A percentile compares a stretch with the other conserved stretches of the same genome.
These are phyloP conservation scores for Pichia sp. DNA, from an alignment of 1,139 yeast genomes.

Conservation along the genomic window DNA sequence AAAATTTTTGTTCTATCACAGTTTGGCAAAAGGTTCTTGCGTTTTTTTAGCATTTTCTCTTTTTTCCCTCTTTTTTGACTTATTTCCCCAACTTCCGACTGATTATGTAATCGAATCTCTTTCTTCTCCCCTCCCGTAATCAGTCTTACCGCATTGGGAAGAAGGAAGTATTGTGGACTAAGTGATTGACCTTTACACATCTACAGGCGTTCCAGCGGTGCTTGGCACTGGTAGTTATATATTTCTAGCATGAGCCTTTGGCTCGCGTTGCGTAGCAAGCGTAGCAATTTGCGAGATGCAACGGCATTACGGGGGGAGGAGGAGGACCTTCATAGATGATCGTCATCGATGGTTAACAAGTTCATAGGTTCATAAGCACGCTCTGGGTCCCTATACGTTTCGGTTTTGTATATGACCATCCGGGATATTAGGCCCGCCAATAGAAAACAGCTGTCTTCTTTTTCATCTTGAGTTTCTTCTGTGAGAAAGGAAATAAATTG, in stretches of 20 bases:
- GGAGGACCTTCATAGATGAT: slow-evolving; percentile 15
- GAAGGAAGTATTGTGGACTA: too few relatives aligned
- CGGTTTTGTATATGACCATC: slow-evolving; percentile 30
- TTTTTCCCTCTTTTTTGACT: not conserved
- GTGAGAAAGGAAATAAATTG: slow-evolving; percentile 33
- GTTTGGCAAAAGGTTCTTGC: not conserved
- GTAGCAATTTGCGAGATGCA: not conserved
- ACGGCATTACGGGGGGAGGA: not conserved
- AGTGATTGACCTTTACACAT: too few relatives aligned
- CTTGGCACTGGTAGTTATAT: too few relatives aligned
- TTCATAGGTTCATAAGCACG: slow-evolving; percentile 31
- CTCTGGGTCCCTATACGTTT: slow-evolving; percentile 24
- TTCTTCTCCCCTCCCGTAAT: too few relatives aligned
- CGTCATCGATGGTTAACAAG: slow-evolving; percentile 33
- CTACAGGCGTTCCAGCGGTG: too few relatives aligned
- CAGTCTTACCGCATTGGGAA: too few relatives aligned
- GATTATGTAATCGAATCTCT: too few relatives aligned
- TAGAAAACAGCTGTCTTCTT: slow-evolving; percentile 34
- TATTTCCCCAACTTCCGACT: too few relatives aligned
- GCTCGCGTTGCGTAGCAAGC: too few relatives aligned
- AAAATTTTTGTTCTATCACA: slow-evolving; percentile 2
- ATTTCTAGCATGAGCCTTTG: too few relatives aligned
- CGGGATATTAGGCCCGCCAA: slow-evolving; percentile 33
- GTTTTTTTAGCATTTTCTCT: not conserved
- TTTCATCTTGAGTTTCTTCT: slow-evolving; percentile 35